Base-by-base conservation (phyloP, 1,284 basidiomycete genomes). In the Stygiomarasmius scandens region DNA sequence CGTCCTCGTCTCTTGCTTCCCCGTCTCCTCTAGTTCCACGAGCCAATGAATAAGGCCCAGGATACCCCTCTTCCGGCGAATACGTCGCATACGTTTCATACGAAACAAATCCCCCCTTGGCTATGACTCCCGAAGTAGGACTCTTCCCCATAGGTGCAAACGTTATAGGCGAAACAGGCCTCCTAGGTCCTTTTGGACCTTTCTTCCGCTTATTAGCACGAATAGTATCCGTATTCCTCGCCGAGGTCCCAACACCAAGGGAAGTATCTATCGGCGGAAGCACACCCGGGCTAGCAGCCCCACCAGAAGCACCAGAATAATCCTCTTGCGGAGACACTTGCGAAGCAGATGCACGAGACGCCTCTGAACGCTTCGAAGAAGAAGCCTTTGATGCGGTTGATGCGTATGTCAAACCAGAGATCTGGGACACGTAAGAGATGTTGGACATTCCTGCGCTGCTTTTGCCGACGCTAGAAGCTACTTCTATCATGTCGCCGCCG, bases 81-180 rank as follows among this genome's bases (percentile, higher is more conserved):
- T 41, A 41, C 4, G 38, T 41, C 11, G 38, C 11, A 19, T 41
- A 41, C 4, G 38, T 41, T 16, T 41, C 38, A 16, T 41, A 41
- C 16, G 11, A 5, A 9, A 5, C 38, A 41, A 41, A 41, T 19
- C 38, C 38, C 16, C 38, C 38, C n/a, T 41, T 41, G 38, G 38
- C n/a, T 4, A 19, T 16, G 5, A 9, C 8, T 16, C 8, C 38
- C 4, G 38, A 41, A 41, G 38, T 41, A 8, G 38, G 38, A 41
- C 14, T 41, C 27, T 46, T 45, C 6, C 49, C 49, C 12, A 51
- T 51, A 24, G 55, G 55, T 1, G 84, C 84, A 60, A 88, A 88
- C 10, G 78, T 78, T 65, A 88, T 86, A 36, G 85, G 87, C 8
- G 85, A 85, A 19, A 79, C 74, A 4, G 80, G 78, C 4, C 82